Evolutionary conservation across 2,329 filamentous ascomycete genomes (phyloP), one percentile per base, ranked within the genome.

Genomic region (Aspergillus costaricaensis): DNA sequence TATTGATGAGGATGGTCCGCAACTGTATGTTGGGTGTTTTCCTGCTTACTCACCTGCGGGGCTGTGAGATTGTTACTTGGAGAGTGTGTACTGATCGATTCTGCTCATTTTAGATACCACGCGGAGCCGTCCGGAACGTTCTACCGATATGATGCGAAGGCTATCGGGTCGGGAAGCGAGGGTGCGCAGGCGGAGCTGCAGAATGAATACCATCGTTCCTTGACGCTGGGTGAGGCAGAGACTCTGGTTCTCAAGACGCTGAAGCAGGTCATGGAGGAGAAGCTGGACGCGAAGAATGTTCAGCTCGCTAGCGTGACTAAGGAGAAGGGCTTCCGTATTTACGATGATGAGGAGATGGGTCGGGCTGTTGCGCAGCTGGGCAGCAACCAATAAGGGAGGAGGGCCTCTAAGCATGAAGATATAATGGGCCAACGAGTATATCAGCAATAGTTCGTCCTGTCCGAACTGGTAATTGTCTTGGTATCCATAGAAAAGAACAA

Each of bases 201-300:
- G 81, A 97, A 96, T 74, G 94, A 98, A 81, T 99, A 97, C 75
- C 95, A 99, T 83, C 96, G 96, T 86, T 98, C 94, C 60, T 85
- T 99, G 65, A 96, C 93, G 44, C 88, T 99, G 64, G 83, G 86
- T 59, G 95, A 99, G 75, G 95, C 95, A 60, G 95, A 99, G 82
- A 95, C 93, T 3, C 82, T 99, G 67, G 93, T 96, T 55, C 83
- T 99, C 73, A 98, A 98, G 87, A 99, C 95, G 39, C 80, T 99
- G 77, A 99, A 98, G 86, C 95, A 99, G 82, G 95, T 99, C 69
- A 99, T 99, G 95, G 95, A 99, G 82, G 95, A 99, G 87, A 99
- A 99, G 83, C 85, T 99, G 62, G 95, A 99, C 77, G 86, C 92
- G 66, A 99, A 99, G 87, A 99, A 99, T 75, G 95, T 99, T 67